phyloP scores from a whole-genome alignment of 2,329 filamentous ascomycete genomes.

The Calonectria ilicicola region DNA sequence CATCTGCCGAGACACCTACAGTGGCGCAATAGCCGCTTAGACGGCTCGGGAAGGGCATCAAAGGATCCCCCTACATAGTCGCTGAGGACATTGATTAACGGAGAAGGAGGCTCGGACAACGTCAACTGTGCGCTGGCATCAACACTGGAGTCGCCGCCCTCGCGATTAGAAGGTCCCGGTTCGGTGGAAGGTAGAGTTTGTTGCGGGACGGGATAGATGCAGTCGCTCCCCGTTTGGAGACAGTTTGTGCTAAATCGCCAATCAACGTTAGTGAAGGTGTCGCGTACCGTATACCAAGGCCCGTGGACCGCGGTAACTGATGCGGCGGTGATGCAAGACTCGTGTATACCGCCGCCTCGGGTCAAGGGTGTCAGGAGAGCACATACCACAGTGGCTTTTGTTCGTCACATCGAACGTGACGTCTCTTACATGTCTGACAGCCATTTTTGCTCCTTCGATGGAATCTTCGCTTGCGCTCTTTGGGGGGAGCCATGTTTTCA shows the following conservation, averaged over 20 bases:
- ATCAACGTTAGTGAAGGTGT: slow-evolving; percentile 33
- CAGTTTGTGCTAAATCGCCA: slow-evolving; percentile 55
- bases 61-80: slow-evolving; percentile 48
- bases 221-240: slow-evolving; percentile 58
- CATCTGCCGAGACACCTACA: slow-evolving; percentile 33
- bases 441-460: slow-evolving; percentile 53
- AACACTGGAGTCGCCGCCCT: slow-evolving; percentile 9
- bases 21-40: slow-evolving; percentile 45
- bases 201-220: slow-evolving; percentile 49
- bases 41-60: slow-evolving; percentile 45
- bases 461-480: slow-evolving; percentile 52
- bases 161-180: slow-evolving; percentile 31
- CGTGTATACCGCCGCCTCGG: slow-evolving; percentile 40
- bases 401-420: slow-evolving; percentile 61
- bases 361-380: slow-evolving; percentile 26
- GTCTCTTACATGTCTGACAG: slow-evolving; percentile 52
- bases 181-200: slow-evolving; percentile 42
- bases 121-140: slow-evolving; percentile 28
- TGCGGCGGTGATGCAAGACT: slow-evolving; percentile 34
- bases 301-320: slow-evolving; percentile 21
- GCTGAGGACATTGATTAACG: slow-evolving; percentile 37
- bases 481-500: slow-evolving; percentile 49
- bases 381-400: slow-evolving; percentile 59
- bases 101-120: slow-evolving; percentile 30
- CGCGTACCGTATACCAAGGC: slow-evolving; percentile 18